A percentile compares a stretch with the other conserved stretches of the same genome.
phyloP scores from a whole-genome alignment of 257 asterid species.

The Nyctanthes arbortristis region DNA sequence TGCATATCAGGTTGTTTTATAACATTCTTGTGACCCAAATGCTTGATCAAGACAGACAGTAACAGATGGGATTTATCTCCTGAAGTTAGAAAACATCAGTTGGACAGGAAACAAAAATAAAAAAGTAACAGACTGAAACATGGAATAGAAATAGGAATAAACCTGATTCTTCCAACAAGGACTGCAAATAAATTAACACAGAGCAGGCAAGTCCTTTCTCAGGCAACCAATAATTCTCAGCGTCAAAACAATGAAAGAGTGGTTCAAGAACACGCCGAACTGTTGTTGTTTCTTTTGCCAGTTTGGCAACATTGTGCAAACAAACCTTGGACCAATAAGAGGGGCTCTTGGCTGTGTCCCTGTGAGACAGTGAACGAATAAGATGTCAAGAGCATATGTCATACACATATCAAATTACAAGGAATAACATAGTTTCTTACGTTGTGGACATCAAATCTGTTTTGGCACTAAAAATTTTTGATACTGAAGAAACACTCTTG shows the following conservation, averaged over 20 bases:
- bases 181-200: constrained; percentile 40
- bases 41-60: constrained; percentile 46
- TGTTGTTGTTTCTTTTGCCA: constrained; percentile 54
- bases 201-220: constrained; percentile 46
- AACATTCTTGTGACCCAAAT: constrained; percentile 49
- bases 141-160: background rate
- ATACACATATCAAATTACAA: background rate
- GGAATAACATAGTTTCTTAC: constrained; percentile 28
- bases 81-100: constrained; percentile 20
- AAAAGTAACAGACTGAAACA: background rate
- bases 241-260: constrained; percentile 44
- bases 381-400: constrained; percentile 13
- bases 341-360: constrained; percentile 46
- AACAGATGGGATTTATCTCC: constrained; percentile 50
- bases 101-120: background rate
- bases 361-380: constrained; percentile 20
- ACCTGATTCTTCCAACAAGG: constrained; percentile 54
- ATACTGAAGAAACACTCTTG: constrained; percentile 34
- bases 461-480: constrained; percentile 24
- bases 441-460: constrained; percentile 31
- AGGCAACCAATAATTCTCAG: constrained; percentile 49
- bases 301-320: constrained; percentile 40
- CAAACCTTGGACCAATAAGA: constrained; percentile 50
- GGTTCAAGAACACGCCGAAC: constrained; percentile 56
- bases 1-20: constrained; percentile 38